A percentile compares a stretch with the other conserved stretches of the same genome.
These are phyloP conservation scores for Barnettozyma hawaiiensis DNA, from an alignment of 1,139 yeast genomes.

Conservation along the genomic window DNA sequence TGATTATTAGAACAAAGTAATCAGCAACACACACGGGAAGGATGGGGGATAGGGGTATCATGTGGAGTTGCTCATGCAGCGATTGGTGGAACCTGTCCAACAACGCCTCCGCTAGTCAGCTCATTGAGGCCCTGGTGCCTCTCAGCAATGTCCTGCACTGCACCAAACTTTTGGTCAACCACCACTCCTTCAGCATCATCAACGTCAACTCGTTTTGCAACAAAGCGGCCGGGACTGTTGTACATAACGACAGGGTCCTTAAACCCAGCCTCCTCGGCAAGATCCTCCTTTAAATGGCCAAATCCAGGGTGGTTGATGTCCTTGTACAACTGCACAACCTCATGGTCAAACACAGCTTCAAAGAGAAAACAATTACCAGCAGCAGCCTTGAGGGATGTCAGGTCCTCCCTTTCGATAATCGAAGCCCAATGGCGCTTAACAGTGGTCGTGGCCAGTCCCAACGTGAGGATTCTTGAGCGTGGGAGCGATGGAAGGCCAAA, in stretches of 20 bases:
- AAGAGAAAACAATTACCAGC: constrained; percentile 9
- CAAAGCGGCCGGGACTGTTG: neutral
- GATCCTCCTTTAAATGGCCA: constrained; percentile 15
- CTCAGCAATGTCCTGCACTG: neutral
- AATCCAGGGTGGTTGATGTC: constrained; percentile 13
- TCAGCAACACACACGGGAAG: no score
- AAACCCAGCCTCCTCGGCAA: constrained; percentile 9
- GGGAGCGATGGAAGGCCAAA: constrained; percentile 85
- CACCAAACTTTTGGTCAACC: no score
- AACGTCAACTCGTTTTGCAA: neutral
- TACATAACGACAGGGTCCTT: constrained; percentile 11
- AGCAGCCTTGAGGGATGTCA: neutral
- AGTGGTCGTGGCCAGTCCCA: constrained; percentile 4
- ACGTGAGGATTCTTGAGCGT: constrained; percentile 55
- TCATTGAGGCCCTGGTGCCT: constrained; percentile 1
- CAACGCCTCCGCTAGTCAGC: neutral
- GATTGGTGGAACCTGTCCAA: neutral
- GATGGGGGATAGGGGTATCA: no score
- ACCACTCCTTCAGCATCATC: no score
- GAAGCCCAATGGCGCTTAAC: constrained; percentile 17
- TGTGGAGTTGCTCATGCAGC: no score
- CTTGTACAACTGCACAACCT: constrained; percentile 12
- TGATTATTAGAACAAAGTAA: no score
- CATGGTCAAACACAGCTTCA: constrained; percentile 11
- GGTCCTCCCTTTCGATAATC: constrained; percentile 5